Conservation (phyloP, 2,329 filamentous ascomycete species). For the Aspergillus proliferans region DNA sequence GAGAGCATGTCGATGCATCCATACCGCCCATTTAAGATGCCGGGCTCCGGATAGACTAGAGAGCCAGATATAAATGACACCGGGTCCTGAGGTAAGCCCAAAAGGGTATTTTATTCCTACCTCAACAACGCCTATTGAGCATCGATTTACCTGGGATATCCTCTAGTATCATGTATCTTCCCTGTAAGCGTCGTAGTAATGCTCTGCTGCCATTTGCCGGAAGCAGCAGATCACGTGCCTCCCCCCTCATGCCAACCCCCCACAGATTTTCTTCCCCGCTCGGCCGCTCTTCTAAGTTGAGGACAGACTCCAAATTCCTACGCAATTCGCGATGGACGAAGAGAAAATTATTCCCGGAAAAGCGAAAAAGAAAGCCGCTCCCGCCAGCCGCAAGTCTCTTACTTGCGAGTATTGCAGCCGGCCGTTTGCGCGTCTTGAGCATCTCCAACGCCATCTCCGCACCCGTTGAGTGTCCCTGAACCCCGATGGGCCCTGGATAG, state of each 20-base stretch:
- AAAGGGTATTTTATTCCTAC: too few relatives aligned
- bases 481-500: constrained; percentile 1
- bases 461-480: constrained; percentile 41
- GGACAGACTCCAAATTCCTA: constrained; percentile 20
- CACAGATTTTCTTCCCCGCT: constrained; percentile 36
- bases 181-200: neutral
- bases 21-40: neutral
- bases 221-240: constrained; percentile 10
- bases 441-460: constrained; percentile 47
- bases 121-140: too few relatives aligned
- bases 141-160: neutral
- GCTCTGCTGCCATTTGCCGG: neutral
- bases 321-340: constrained; percentile 33
- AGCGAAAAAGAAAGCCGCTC: constrained; percentile 36
- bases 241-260: constrained; percentile 16
- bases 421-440: constrained; percentile 44
- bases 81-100: neutral
- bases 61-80: neutral
- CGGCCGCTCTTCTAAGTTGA: constrained; percentile 20
- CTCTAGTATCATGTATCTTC: neutral
- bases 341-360: constrained; percentile 29
- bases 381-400: constrained; percentile 42
- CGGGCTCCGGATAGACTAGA: neutral
- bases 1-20: neutral
- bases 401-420: constrained; percentile 45